Evolutionary conservation across 345 rosid species (phyloP), one percentile per base, ranked within the genome.

Genomic region (Aethionema arabicum): DNA sequence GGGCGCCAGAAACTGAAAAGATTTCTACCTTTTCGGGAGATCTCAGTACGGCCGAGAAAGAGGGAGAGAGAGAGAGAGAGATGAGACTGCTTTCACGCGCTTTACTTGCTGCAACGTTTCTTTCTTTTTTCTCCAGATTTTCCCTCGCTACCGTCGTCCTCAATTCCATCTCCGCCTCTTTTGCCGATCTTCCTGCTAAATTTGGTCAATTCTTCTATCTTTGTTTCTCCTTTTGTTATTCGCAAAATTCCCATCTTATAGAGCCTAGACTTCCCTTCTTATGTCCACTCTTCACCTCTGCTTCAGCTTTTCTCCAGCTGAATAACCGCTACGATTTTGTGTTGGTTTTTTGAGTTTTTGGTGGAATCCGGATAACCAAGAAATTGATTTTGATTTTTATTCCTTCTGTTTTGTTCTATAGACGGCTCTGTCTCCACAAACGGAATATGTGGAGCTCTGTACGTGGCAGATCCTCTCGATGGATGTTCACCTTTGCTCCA

Each of bases 111-210:
- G 13, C 77, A 33, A 37, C 71, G 27, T 46, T 49, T 3, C 11
- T 75, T 49, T 58, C 61, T 69, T 68, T 11, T 14, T 66, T 70
- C 0, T 12, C 80, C 10, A 72, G 29, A 7, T 21, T 62, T 8
- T 46, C 77, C 4, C 69, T 75, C 8, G 79, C 88, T 16, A 60
- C 82, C 21, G 80, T 88, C 38, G 65, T 82, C 32, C 73, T 81
- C 60, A 73, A 75, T 59, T 80, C 90, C 49, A 70, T 69, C 61
- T 76, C 78, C 47, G 38, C 74, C 52, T 70, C 81, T 56, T 88
- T 82, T 66, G 55, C 82, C 12, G 85, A 79, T 79, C 82, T 85
- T 69, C 90, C 96, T 36, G 93, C 93, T 57, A 84, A 82, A 78
- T 85, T 59, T 70, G 90, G 93, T 85, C 76, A 74, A 16, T 54